These are phyloP conservation scores for Setaria italica DNA, from an alignment of 202 grass and related monocot species.

Conservation along the genomic window DNA sequence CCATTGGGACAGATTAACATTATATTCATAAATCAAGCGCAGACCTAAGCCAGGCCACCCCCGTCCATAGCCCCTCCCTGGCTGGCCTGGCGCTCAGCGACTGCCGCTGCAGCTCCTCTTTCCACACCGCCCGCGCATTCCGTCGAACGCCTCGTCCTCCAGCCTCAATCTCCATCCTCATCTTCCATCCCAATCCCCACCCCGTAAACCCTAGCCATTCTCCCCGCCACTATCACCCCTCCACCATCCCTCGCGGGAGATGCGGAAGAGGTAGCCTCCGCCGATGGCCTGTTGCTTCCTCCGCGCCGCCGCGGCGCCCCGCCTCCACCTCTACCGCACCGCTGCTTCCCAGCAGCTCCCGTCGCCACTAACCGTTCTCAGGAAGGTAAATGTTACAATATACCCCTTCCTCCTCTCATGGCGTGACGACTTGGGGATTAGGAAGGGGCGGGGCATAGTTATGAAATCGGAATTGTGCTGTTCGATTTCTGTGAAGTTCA, in stretches of 20 bases:
- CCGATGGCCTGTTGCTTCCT: constrained; percentile 59
- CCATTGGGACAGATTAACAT: too few species aligned
- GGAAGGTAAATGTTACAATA: constrained; percentile 41
- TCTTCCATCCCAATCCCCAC: constrained; percentile 12
- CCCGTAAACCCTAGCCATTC: constrained; percentile 37
- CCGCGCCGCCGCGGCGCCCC: constrained; percentile 50
- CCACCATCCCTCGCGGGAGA: neutral
- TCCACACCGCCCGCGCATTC: constrained; percentile 39
- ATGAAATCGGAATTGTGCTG: neutral
- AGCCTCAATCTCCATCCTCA: neutral
- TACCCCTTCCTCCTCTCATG: neutral
- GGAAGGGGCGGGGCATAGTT: neutral
- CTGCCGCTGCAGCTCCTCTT: neutral
- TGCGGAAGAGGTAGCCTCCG: constrained; percentile 41
- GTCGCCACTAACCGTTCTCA: constrained; percentile 42
- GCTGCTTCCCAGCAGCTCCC: constrained; percentile 30
- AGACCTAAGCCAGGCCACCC: neutral
- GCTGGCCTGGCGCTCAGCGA: neutral
- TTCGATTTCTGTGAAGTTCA: neutral
- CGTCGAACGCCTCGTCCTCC: constrained; percentile 31
- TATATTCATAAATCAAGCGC: too few species aligned
- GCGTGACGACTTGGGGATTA: neutral
- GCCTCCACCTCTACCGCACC: constrained; percentile 39
- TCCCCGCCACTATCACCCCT: neutral
- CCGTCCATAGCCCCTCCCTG: too few species aligned